A percentile compares a stretch with the other conserved stretches of the same genome.
Evolutionary conservation across 768 basidiomycete species (phyloP).

Genomic region (Phaffia australis): DNA sequence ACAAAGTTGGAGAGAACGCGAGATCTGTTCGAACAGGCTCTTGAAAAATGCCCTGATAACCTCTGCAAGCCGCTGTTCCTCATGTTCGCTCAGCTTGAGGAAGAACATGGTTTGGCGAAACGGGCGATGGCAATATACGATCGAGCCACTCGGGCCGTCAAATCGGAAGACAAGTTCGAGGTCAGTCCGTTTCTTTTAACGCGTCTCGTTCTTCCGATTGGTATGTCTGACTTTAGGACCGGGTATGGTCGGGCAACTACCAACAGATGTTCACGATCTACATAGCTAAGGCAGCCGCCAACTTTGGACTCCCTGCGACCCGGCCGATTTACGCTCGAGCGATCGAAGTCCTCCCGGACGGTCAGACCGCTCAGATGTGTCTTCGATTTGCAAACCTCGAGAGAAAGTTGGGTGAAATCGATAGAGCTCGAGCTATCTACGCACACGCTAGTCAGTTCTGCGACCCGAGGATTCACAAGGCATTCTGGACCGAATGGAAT

Average conservation of each 20-base stretch:
- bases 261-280: conserved; percentile 87
- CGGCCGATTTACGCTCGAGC: conserved; percentile 93
- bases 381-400: conserved; percentile 90
- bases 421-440: conserved; percentile 89
- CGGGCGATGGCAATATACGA: conserved; percentile 93
- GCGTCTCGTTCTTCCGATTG: neutral
- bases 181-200: conserved; percentile 43
- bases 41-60: conserved; percentile 91
- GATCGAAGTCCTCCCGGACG: conserved; percentile 81
- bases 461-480: conserved; percentile 73
- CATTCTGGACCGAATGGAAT: conserved; percentile 97
- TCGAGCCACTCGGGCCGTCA: conserved; percentile 74
- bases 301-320: conserved; percentile 91
- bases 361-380: conserved; percentile 95
- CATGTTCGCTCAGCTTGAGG: conserved; percentile 92
- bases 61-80: conserved; percentile 89
- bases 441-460: conserved; percentile 98
- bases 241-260: neutral
- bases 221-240: neutral
- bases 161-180: conserved; percentile 88
- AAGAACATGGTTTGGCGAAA: conserved; percentile 88
- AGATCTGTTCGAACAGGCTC: conserved; percentile 92
- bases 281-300: conserved; percentile 90
- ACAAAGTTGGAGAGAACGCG: conserved; percentile 89
- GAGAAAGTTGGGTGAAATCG: conserved; percentile 96